Conservation (phyloP, 2,329 filamentous ascomycete genomes). For the Volutella citrinella region DNA sequence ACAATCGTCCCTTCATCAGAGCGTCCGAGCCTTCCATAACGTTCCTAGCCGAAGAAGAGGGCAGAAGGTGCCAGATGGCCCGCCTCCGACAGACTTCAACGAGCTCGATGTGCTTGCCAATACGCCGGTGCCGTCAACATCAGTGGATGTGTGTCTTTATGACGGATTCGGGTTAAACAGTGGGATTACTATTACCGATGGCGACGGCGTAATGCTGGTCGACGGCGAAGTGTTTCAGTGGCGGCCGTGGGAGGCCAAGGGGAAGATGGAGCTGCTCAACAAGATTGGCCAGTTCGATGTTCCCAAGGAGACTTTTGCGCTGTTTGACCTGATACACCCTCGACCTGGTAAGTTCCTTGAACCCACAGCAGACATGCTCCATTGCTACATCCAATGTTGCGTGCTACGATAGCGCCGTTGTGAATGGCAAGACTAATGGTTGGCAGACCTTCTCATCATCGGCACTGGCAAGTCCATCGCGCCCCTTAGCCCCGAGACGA, state of each 20-base stretch:
- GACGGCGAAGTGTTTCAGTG: conserved; percentile 86
- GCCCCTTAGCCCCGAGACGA: conserved; percentile 73
- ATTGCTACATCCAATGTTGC: too few species aligned
- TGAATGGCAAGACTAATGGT: too few species aligned
- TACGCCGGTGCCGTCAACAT: conserved; percentile 73
- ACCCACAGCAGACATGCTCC: too few species aligned
- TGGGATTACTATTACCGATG: conserved; percentile 66
- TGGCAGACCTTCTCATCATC: conserved; percentile 78
- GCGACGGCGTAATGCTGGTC: conserved; percentile 73
- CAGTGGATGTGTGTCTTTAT: conserved; percentile 75
- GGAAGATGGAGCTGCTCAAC: conserved; percentile 59
- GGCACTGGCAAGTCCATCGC: conserved; percentile 75
- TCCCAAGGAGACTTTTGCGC: conserved; percentile 64
- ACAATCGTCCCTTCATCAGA: too few species aligned
- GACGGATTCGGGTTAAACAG: conserved; percentile 88
- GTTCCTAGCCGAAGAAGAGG: conserved; percentile 14
- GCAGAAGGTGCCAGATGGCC: conserved; percentile 26
- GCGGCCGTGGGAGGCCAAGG: conserved; percentile 69
- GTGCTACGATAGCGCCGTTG: too few species aligned
- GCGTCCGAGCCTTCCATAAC: conserved; percentile 21
- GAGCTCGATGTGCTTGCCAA: conserved; percentile 76
- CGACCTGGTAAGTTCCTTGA: conserved; percentile 70
- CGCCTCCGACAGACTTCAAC: conserved; percentile 60
- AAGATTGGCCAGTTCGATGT: conserved; percentile 80
- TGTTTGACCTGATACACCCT: conserved; percentile 79